Conservation (phyloP, 108 stramenopile species). For the Skeletonema marinoi region DNA sequence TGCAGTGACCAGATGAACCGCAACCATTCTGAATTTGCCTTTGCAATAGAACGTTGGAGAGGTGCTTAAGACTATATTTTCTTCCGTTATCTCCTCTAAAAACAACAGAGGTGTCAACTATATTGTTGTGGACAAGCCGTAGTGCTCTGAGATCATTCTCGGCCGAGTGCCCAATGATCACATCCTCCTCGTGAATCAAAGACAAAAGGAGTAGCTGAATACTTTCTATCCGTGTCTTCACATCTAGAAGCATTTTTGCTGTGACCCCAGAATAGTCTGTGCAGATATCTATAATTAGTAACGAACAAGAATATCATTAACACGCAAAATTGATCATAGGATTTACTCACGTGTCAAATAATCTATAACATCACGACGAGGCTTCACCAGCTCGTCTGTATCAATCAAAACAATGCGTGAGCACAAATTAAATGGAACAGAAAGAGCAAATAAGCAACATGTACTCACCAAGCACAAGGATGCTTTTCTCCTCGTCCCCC, state of each 20-base stretch:
- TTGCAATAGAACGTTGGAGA: slow-evolving; percentile 58
- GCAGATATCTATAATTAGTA: slow-evolving; percentile 4
- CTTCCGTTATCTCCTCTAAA: slow-evolving; percentile 65
- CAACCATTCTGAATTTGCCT: slow-evolving; percentile 60
- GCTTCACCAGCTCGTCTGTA: slow-evolving; percentile 82
- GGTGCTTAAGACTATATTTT: slow-evolving; percentile 73
- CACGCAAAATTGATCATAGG: neutral
- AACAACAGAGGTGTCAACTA: slow-evolving; percentile 87
- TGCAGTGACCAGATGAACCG: slow-evolving; percentile 64
- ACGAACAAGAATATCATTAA: neutral
- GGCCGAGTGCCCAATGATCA: slow-evolving; percentile 90
- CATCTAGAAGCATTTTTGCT: slow-evolving; percentile 53
- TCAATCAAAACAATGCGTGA: neutral
- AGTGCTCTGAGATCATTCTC: slow-evolving; percentile 91
- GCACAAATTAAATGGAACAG: too few species aligned
- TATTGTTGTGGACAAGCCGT: slow-evolving; percentile 64
- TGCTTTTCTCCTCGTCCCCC: slow-evolving; percentile 16
- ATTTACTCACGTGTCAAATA: slow-evolving; percentile 59
- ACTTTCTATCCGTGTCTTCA: slow-evolving; percentile 65
- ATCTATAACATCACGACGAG: slow-evolving; percentile 65
- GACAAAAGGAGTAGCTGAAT: slow-evolving; percentile 78
- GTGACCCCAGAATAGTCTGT: slow-evolving; percentile 75
- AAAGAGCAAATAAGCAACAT: neutral
- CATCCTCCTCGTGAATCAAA: slow-evolving; percentile 64
- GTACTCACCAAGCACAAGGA: slow-evolving; percentile 2